phyloP scores from a whole-genome alignment of 345 rosid genomes.

The Populus pruinosa region DNA sequence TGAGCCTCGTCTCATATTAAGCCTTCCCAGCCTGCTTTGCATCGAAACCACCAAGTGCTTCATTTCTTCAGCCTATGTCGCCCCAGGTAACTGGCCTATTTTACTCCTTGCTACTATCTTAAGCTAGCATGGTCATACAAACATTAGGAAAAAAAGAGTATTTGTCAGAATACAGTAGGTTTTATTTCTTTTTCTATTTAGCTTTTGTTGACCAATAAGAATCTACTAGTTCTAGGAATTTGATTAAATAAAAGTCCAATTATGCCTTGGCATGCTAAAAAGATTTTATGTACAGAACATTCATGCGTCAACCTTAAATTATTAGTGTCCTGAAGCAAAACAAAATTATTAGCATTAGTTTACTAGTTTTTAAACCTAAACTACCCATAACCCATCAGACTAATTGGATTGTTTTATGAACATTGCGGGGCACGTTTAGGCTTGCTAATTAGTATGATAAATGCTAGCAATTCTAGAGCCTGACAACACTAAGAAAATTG shows the following conservation, averaged over 20 bases:
- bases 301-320: conserved; percentile 20
- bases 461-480: neutral
- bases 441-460: neutral
- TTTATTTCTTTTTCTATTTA: too few species aligned
- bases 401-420: conserved; percentile 6
- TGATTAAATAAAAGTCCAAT: neutral
- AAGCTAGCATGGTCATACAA: neutral
- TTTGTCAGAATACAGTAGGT: neutral
- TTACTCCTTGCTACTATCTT: neutral
- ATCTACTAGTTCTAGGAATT: neutral
- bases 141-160: neutral
- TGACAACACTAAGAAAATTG: too few species aligned
- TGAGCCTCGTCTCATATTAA: conserved; percentile 47
- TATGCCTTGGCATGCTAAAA: neutral
- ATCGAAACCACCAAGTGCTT: conserved; percentile 31
- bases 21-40: conserved; percentile 31
- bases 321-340: neutral
- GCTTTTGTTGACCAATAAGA: neutral
- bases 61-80: conserved; percentile 42
- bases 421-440: conserved; percentile 5
- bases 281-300: neutral
- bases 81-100: conserved; percentile 51
- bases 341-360: neutral
- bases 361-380: neutral
- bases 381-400: neutral